phyloP scores from a whole-genome alignment of 306 rosid species.

The Castanopsis chinensis region DNA sequence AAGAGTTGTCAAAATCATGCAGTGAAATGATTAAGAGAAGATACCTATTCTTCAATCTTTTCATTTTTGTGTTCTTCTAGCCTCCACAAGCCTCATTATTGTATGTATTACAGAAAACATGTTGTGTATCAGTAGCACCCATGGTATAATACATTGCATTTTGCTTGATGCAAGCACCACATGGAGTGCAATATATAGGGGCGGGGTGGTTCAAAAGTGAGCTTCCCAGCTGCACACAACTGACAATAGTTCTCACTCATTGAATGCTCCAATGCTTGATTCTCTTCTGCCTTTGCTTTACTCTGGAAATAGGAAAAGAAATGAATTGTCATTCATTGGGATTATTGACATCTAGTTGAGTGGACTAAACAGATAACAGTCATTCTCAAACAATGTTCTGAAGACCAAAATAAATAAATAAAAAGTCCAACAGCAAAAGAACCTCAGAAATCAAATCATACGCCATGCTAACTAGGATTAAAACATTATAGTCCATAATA shows the following conservation, averaged over 20 bases:
- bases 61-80: constrained; percentile 92
- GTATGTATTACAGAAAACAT: constrained; percentile 90
- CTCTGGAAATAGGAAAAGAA: constrained; percentile 50
- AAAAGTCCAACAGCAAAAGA: background rate
- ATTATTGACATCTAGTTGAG: background rate
- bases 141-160: constrained; percentile 86
- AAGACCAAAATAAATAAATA: too few species aligned
- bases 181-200: constrained; percentile 87
- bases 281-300: constrained; percentile 93
- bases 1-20: constrained; percentile 16
- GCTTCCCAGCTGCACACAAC: constrained; percentile 96
- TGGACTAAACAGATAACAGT: background rate
- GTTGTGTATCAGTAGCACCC: constrained; percentile 91
- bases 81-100: constrained; percentile 89
- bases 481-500: background rate
- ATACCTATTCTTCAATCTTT: constrained; percentile 95
- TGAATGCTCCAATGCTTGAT: constrained; percentile 89
- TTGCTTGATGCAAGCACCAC: constrained; percentile 88
- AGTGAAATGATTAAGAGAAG: constrained; percentile 21
- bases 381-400: too few species aligned
- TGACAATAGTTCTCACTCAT: constrained; percentile 99
- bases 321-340: background rate
- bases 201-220: constrained; percentile 82
- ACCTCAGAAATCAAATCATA: background rate
- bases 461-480: background rate